Conservation (phyloP, 2,329 filamentous ascomycete genomes). For the Dryadomyces quercivorus region DNA sequence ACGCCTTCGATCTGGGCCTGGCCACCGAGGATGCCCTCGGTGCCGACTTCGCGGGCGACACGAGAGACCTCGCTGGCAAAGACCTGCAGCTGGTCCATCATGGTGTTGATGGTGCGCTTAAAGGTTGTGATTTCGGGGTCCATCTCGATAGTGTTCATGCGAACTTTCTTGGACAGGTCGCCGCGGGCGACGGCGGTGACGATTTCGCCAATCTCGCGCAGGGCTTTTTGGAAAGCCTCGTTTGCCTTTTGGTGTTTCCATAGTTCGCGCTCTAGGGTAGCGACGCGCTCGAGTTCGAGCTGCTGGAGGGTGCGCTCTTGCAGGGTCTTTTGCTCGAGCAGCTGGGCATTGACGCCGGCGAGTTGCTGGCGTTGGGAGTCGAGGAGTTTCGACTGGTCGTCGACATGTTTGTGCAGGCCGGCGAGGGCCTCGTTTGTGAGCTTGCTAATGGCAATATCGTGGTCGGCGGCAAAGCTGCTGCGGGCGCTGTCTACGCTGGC, state of each 20-base stretch:
- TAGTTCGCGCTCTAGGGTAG: conserved; percentile 80
- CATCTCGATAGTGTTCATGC: conserved; percentile 92
- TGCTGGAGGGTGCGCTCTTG: conserved; percentile 72
- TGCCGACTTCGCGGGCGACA: conserved; percentile 89
- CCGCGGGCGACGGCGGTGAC: conserved; percentile 92
- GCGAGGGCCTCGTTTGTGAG: conserved; percentile 74
- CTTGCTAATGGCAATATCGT: conserved; percentile 30
- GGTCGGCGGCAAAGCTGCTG: conserved; percentile 15
- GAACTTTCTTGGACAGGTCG: conserved; percentile 91
- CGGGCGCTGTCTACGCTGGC: conserved; percentile 10
- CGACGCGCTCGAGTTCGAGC: conserved; percentile 78
- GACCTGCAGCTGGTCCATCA: conserved; percentile 96
- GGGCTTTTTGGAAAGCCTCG: conserved; percentile 92
- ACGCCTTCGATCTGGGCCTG: conserved; percentile 91
- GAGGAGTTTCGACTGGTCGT: conserved; percentile 87
- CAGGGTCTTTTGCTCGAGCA: conserved; percentile 73
- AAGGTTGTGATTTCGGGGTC: conserved; percentile 97
- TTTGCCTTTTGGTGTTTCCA: conserved; percentile 98
- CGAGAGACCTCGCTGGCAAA: conserved; percentile 95
- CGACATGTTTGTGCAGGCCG: conserved; percentile 78
- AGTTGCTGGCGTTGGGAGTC: conserved; percentile 79
- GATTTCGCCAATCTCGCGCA: conserved; percentile 94
- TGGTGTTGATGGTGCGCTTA: conserved; percentile 96
- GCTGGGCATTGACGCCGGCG: conserved; percentile 71
- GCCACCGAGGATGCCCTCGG: conserved; percentile 84